phyloP scores from a whole-genome alignment of 1,284 basidiomycete species.

The Cutaneotrichosporon cavernicola region DNA sequence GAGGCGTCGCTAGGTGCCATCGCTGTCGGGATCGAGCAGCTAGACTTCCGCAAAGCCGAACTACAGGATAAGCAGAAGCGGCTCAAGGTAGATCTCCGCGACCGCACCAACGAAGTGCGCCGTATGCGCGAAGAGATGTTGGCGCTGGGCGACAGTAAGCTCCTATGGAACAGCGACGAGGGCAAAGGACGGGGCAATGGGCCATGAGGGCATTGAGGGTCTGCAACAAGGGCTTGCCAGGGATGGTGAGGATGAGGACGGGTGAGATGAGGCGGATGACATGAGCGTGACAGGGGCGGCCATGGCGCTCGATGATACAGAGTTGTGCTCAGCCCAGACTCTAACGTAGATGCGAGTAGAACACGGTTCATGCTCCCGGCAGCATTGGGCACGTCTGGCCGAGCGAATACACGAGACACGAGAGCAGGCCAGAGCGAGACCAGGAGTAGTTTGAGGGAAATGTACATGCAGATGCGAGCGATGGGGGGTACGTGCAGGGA shows the following conservation, averaged over 20 bases:
- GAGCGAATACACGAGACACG: background rate
- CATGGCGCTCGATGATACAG: no score
- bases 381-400: background rate
- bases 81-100: slow-evolving; percentile 6
- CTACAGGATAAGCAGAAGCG: background rate
- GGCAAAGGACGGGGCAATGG: background rate
- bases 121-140: slow-evolving; percentile 6
- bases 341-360: background rate
- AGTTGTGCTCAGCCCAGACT: background rate
- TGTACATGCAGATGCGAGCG: background rate
- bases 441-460: background rate
- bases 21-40: background rate
- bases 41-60: slow-evolving; percentile 1
- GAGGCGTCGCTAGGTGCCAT: background rate
- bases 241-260: background rate
- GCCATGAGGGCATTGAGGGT: background rate
- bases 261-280: background rate
- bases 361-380: background rate
- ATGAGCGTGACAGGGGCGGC: no score
- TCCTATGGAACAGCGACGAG: background rate
- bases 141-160: background rate
- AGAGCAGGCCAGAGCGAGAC: background rate
- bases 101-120: slow-evolving; percentile 2
- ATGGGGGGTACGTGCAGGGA: no score
- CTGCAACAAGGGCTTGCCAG: no score